Evolutionary conservation across 768 basidiomycete genomes (phyloP), one percentile per base, ranked within the genome.

Genomic region (Dentipellis sp.): DNA sequence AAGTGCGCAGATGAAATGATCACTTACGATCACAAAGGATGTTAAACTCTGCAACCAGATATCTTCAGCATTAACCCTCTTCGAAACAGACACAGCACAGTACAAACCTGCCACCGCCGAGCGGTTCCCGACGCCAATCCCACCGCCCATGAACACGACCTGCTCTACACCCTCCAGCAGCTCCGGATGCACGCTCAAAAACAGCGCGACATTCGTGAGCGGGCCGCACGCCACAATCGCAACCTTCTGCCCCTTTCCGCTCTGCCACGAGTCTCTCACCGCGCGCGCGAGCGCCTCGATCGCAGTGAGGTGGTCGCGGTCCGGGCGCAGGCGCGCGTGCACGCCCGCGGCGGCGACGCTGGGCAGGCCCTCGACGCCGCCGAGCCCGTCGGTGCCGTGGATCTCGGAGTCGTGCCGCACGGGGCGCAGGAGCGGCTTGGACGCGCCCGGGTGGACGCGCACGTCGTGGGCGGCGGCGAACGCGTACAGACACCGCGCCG

Each of bases 111-210:
- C 90, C 10, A 82, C 84, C 12, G 91, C 74, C 8, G 87, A 84
- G 35, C 85, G 75, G 64, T 94, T 94, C 0, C 92, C 91, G 21
- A 89, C 65, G 9, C 91, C 91, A 29, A 91, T 83, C 2, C 83
- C 91, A n/a, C 92, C 92, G 10, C 92, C 92, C 92, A 95, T 94
- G 64, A 91, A 87, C 7, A 90, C 85, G 58, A 90, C 78, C 58
- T 87, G 79, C 57, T 84, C 81, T 5, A 91, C 70, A 10, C 74
- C 83, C 2, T 72, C 71, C 17, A 79, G 59, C 3, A 84, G 69
- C 29, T 80, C 74, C 0, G 82, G 79, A 53, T 71, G 74, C 12
- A 72, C 64, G 50, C 67, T 68, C 16, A 72, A 62, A 49, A 74
- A 72, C 5, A 74, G 63, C 1, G 73, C 73, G 37, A 88, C 75